Percentiles rank a stretch among this genome's conserved stretches.
Conservation (phyloP, 1,139 yeast genomes). For the Nadsonia starkeyi-henricii region DNA sequence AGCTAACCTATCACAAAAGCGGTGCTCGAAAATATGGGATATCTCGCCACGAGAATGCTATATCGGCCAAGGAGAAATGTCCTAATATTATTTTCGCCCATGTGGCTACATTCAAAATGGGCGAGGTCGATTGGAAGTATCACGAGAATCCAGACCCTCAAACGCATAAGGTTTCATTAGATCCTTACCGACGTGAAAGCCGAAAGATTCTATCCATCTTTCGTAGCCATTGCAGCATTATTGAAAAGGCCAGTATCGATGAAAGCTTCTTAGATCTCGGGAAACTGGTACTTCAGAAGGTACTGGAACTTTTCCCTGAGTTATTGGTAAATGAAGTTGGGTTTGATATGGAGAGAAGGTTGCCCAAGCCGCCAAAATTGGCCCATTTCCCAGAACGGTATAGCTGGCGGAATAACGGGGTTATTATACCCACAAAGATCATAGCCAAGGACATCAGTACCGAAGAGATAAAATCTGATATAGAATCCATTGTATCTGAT, state of each 20-base stretch:
- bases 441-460: too few relatives aligned
- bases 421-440: too few relatives aligned
- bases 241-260: slow-evolving; percentile 92
- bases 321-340: slow-evolving; percentile 19
- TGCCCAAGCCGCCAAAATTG: slow-evolving; percentile 32
- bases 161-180: slow-evolving; percentile 71
- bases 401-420: background rate
- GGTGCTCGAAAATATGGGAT: slow-evolving; percentile 82
- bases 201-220: slow-evolving; percentile 61
- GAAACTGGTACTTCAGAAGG: slow-evolving; percentile 27
- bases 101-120: slow-evolving; percentile 86
- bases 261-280: slow-evolving; percentile 86
- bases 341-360: slow-evolving; percentile 15
- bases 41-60: slow-evolving; percentile 57
- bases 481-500: slow-evolving; percentile 1
- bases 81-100: slow-evolving; percentile 68
- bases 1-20: slow-evolving; percentile 30
- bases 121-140: slow-evolving; percentile 75
- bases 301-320: slow-evolving; percentile 26
- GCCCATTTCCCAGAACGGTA: slow-evolving; percentile 24
- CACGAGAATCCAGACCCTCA: slow-evolving; percentile 32
- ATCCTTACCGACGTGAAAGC: slow-evolving; percentile 82
- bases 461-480: too few relatives aligned
- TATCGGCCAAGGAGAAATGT: slow-evolving; percentile 59
- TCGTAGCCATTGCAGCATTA: slow-evolving; percentile 25